These are phyloP conservation scores for Annulohypoxylon stygium DNA, from an alignment of 495 filamentous ascomycete genomes.

Conservation along the genomic window DNA sequence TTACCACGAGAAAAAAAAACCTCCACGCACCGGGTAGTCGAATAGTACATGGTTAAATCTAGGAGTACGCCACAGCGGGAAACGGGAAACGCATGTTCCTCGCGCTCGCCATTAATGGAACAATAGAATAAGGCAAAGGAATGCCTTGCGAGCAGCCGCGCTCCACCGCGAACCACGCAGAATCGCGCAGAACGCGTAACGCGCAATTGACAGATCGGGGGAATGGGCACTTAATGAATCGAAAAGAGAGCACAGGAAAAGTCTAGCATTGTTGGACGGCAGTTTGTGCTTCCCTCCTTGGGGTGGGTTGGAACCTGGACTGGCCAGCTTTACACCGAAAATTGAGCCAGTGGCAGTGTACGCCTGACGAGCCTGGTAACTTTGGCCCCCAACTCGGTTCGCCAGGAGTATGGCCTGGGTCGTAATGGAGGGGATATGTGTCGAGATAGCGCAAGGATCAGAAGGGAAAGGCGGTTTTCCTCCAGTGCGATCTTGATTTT, in stretches of 20 bases:
- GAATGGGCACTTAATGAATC: constrained; percentile 27
- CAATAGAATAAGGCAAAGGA: background rate
- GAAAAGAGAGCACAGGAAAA: constrained; percentile 33
- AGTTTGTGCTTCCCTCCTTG: constrained; percentile 53
- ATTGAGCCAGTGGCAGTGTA: constrained; percentile 32
- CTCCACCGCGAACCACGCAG: constrained; percentile 14
- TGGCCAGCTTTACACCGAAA: constrained; percentile 50
- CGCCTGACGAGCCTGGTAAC: constrained; percentile 20
- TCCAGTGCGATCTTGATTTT: constrained; percentile 46
- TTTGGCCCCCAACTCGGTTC: constrained; percentile 34
- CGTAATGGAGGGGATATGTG: constrained; percentile 32
- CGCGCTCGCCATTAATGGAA: constrained; percentile 27
- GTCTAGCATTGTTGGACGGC: constrained; percentile 41
- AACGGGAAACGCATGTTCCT: constrained; percentile 44
- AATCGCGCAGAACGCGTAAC: constrained; percentile 34
- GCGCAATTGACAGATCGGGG: constrained; percentile 29
- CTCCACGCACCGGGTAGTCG: background rate
- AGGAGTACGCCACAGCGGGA: constrained; percentile 38
- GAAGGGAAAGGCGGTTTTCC: constrained; percentile 1
- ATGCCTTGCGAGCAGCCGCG: constrained; percentile 29
- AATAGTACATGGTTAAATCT: constrained; percentile 20
- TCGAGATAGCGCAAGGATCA: constrained; percentile 36
- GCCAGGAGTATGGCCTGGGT: constrained; percentile 27
- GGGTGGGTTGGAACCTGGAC: constrained; percentile 28
- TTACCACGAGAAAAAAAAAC: constrained; percentile 31